Evolutionary conservation across 805 yeast genomes (phyloP).

Genomic region (Babjeviella inositovora): DNA sequence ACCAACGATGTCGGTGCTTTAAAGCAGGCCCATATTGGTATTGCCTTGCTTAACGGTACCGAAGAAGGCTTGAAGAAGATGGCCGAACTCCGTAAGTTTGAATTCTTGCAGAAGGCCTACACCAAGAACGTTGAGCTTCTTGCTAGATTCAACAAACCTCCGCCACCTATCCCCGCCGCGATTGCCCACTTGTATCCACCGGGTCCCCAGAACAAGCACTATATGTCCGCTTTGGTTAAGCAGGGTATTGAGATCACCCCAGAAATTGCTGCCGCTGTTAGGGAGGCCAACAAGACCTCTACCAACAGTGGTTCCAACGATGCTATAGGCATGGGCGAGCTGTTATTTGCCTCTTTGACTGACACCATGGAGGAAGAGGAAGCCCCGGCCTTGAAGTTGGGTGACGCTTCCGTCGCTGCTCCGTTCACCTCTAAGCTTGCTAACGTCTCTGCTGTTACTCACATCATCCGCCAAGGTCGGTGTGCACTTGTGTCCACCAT

Average conservation of each 20-base stretch:
- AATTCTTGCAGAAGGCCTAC: conserved; percentile 49
- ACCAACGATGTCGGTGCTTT: conserved; percentile 99
- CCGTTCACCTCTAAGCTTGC: conserved; percentile 94
- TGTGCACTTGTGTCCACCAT: conserved; percentile 94
- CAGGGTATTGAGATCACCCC: conserved; percentile 71
- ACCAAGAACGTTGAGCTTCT: conserved; percentile 73
- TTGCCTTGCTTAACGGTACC: conserved; percentile 94
- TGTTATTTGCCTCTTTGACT: conserved; percentile 36
- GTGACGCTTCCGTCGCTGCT: conserved; percentile 98
- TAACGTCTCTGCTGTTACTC: conserved; percentile 82
- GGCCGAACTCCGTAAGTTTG: conserved; percentile 63
- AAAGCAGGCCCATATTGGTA: conserved; percentile 96
- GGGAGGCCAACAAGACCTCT: conserved; percentile 14
- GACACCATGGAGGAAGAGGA: conserved; percentile 52
- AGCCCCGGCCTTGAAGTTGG: conserved; percentile 85
- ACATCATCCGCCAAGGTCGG: conserved; percentile 94
- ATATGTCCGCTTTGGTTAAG: conserved; percentile 70
- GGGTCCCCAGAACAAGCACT: conserved; percentile 82
- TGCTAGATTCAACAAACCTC: conserved; percentile 68
- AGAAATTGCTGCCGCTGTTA: conserved; percentile 33
- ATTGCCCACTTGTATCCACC: conserved; percentile 97
- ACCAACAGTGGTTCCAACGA: conserved; percentile 12
- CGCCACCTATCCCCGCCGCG: conserved; percentile 68
- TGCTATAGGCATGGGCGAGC: conserved; percentile 39
- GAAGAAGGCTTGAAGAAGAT: conserved; percentile 85